phyloP scores from a whole-genome alignment of 345 rosid genomes.

The Eucalyptus brandiana region DNA sequence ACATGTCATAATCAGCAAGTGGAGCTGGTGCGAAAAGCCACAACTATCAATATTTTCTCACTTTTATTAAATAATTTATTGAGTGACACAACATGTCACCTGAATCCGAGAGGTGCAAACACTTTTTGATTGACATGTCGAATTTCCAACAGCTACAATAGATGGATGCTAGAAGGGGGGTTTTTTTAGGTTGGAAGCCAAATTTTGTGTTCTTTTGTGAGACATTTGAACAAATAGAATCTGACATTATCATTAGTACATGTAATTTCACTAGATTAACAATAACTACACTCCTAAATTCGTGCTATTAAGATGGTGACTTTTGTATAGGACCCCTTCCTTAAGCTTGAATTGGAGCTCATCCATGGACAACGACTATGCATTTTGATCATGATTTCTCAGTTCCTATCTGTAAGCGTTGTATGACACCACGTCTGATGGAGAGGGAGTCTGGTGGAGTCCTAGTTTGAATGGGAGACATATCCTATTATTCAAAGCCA shows the following conservation, averaged over 20 bases:
- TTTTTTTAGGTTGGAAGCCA: background rate
- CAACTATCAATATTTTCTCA: background rate
- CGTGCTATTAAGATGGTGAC: background rate
- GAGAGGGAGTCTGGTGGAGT: background rate
- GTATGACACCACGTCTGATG: background rate
- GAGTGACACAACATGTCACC: background rate
- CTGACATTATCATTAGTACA: fast-evolving
- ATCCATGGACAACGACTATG: background rate
- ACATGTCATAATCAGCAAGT: fast-evolving
- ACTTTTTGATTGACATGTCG: too few species aligned
- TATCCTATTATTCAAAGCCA: background rate
- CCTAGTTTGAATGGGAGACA: background rate
- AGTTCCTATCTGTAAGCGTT: fast-evolving
- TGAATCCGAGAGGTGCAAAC: background rate
- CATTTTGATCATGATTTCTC: background rate
- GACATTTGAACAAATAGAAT: background rate
- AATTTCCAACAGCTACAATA: background rate
- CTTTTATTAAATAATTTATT: background rate
- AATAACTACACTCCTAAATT: background rate
- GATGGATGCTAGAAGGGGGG: background rate
- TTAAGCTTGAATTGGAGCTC: background rate
- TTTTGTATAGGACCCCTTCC: background rate
- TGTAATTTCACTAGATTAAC: background rate
- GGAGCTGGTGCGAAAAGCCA: too few species aligned
- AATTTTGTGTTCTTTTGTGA: background rate